Evolutionary conservation across 257 asterid species (phyloP), one percentile per base, ranked within the genome.

Genomic region (Striga asiatica): DNA sequence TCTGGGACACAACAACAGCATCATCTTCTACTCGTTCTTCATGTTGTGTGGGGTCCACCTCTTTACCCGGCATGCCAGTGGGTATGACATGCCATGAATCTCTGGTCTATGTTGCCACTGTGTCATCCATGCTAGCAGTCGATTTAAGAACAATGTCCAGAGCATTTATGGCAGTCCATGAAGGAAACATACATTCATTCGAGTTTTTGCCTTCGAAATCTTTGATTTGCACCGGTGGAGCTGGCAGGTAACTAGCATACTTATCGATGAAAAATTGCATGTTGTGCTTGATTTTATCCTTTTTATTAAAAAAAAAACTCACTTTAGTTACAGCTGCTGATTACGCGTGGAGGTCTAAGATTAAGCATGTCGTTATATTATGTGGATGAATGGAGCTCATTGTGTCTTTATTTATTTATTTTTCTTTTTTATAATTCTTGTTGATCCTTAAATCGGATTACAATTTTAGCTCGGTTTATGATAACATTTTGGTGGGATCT

Each of bases 21-120:
- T 80, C 95, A 23, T 69, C 91, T 31, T 66, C 84, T 23, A 54
- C 20, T 49, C 89, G 88, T 64, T 73, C 93, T 66, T 77, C 84
- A 18, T 78, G 93, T 64, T 84, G 86, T 73, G 94, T 80, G 56
- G 95, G 94, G 64, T 81, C 53, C 86, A 50, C 81, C 35, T 55
- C 73, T 49, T 56, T 77, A 46, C 75, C 75, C 46, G 68, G 70
- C 9, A 53, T 73, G 35, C 94, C 94, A 8, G 78, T 82, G 66
- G 88, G 76, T 13, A 71, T 88, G 86, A 88, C 72, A 69, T 76
- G 86, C 71, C 80, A 84, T 13, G 97, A 78, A 45, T 82, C 95
- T 0, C 60, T 84, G 69, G 41, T 88, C 56, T 81, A 88, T 59
- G 67, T 77, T 66, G 95, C 85, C 23, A 74, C 88, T 66, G 84